Percentiles rank a stretch among this genome's conserved stretches.
phyloP scores from a whole-genome alignment of 75 land plant species.

The Gnetum montanum region DNA sequence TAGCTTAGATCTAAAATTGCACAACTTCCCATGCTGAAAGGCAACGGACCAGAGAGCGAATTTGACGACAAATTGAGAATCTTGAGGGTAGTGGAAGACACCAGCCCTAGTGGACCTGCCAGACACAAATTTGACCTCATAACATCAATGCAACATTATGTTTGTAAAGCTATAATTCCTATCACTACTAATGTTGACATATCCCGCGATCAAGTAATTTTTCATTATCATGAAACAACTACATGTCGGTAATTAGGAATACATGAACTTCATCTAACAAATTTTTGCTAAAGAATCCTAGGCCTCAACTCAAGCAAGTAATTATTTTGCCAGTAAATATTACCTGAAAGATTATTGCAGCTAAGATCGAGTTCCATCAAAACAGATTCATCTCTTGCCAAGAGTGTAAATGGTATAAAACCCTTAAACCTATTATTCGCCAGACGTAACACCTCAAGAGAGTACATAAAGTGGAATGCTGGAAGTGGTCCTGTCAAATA shows the following conservation, averaged over 20 bases:
- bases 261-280: too few relatives aligned
- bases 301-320: too few relatives aligned
- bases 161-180: too few relatives aligned
- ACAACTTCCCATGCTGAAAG: constrained; percentile 57
- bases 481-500: constrained; percentile 74
- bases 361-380: constrained; percentile 82
- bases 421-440: constrained; percentile 68
- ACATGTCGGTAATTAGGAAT: too few relatives aligned
- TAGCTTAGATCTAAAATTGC: constrained; percentile 70
- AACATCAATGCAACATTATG: too few relatives aligned
- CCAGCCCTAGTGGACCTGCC: constrained; percentile 46
- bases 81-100: constrained; percentile 59
- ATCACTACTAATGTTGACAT: too few relatives aligned
- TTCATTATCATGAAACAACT: too few relatives aligned
- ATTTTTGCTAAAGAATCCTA: too few relatives aligned
- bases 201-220: too few relatives aligned
- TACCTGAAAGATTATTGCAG: constrained; percentile 90
- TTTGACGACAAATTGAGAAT: constrained; percentile 75
- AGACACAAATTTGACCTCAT: too few relatives aligned
- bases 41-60: constrained; percentile 68
- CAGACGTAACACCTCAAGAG: constrained; percentile 59
- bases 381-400: constrained; percentile 59
- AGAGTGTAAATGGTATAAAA: constrained; percentile 57
- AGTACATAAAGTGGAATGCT: constrained; percentile 66
- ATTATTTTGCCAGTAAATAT: too few relatives aligned